Conservation (phyloP, 331 rosid species). For the Quercus tomentella region DNA sequence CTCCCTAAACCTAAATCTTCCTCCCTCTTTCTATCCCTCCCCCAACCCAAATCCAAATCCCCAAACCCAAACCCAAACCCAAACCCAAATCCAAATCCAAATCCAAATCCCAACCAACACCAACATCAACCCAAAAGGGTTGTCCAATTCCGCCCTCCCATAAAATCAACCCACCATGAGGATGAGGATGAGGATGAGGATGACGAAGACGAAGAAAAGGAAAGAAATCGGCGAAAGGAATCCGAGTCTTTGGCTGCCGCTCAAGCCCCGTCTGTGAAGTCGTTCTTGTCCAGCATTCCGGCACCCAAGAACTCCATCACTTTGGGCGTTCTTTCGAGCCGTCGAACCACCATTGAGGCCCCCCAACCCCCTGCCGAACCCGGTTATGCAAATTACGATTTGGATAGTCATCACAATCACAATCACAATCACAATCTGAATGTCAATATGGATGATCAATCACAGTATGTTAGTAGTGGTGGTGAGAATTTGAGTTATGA, state of each 20-base stretch:
- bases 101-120: slow-evolving; percentile 16
- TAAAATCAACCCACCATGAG: slow-evolving; percentile 27
- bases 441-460: slow-evolving; percentile 22
- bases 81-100: slow-evolving; percentile 39
- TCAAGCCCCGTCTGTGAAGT: slow-evolving; percentile 50
- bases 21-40: slow-evolving; percentile 39
- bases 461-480: slow-evolving; percentile 29
- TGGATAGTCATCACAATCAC: slow-evolving; percentile 40
- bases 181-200: slow-evolving; percentile 56
- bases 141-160: slow-evolving; percentile 57
- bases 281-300: slow-evolving; percentile 69
- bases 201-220: slow-evolving; percentile 37
- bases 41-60: slow-evolving; percentile 58
- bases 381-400: slow-evolving; percentile 35
- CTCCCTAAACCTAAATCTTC: slow-evolving; percentile 38
- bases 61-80: slow-evolving; percentile 44
- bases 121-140: slow-evolving; percentile 40
- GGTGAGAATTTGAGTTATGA: slow-evolving; percentile 20
- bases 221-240: slow-evolving; percentile 33
- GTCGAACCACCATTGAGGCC: slow-evolving; percentile 44
- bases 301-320: slow-evolving; percentile 68
- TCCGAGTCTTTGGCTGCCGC: slow-evolving; percentile 24
- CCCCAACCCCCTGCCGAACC: no score
- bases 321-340: slow-evolving; percentile 55
- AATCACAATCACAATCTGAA: slow-evolving; percentile 39